These are phyloP conservation scores for Myriosclerotinia scirpicola DNA, from an alignment of 2,329 filamentous ascomycete genomes.

Conservation along the genomic window DNA sequence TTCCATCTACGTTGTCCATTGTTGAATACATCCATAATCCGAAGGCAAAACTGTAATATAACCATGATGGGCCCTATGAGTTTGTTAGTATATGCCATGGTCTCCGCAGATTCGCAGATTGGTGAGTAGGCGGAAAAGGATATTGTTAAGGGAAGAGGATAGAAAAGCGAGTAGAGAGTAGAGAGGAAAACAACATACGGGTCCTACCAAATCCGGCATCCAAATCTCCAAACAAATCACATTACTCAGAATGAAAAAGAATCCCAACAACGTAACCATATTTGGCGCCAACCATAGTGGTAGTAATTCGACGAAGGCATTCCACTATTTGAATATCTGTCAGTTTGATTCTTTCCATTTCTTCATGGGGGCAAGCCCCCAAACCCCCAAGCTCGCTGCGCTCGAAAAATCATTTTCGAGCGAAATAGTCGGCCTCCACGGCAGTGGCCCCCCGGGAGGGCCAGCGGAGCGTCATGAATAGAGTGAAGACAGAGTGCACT, in stretches of 20 bases:
- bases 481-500: no score
- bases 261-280: slow-evolving; percentile 93
- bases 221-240: slow-evolving; percentile 70
- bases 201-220: slow-evolving; percentile 88
- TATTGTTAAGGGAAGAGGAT: not conserved
- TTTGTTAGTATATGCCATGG: slow-evolving; percentile 26
- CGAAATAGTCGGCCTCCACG: no score
- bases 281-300: slow-evolving; percentile 97
- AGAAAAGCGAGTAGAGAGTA: no score
- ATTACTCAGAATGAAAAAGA: slow-evolving; percentile 89
- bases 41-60: slow-evolving; percentile 94
- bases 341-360: slow-evolving; percentile 10
- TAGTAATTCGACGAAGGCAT: slow-evolving; percentile 86
- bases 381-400: no score
- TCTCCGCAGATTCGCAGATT: not conserved
- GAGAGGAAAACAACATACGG: slow-evolving; percentile 60
- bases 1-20: slow-evolving; percentile 98
- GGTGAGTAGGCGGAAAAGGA: not conserved
- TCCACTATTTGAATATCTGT: slow-evolving; percentile 68
- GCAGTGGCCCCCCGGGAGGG: no score
- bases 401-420: no score
- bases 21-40: slow-evolving; percentile 99
- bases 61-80: slow-evolving; percentile 77
- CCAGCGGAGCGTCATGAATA: no score
- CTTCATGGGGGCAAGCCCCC: no score